Base-by-base conservation (phyloP, 1,139 yeast species). In the Yarrowia galli region DNA sequence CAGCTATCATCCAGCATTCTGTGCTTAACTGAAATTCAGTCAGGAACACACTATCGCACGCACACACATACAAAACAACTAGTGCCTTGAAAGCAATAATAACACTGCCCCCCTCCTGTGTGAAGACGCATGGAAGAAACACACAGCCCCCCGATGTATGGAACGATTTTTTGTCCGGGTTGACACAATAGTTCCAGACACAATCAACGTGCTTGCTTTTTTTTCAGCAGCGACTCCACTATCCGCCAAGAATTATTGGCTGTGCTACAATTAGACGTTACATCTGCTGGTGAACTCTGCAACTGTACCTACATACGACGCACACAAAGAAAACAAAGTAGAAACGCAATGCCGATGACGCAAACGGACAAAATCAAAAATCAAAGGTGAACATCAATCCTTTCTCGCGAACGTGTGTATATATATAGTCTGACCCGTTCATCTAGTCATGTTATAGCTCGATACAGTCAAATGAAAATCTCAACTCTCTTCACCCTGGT, bases 251-350 rank as follows among this genome's bases (percentile, higher is more conserved):
- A 32, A 12, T 23, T 18, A 49, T 48, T 28, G 54, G 54, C 54
- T 49, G 23, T 49, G 54, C 54, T 18, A 13, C 40, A 13, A 18
- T 32, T 49, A 49, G 40, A 49, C 54, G 40, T 49, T 28, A 32
- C 54, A 49, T 49, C 16, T n/a, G 38, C 13, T n/a, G n/a, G n/a
- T n/a, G n/a, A n/a, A n/a, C n/a, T n/a, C n/a, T 49, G 40, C 32
- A 28, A 28, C 32, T 28, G 53, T 49, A 49, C 54, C 54, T 49
- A 49, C 54, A 49, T 49, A 46, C 51, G 54, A 53, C 45, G 42
- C 58, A 53, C 42, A 20, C 58, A 35, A 25, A 35, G 10, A 53
- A 38, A 16, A 9, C 45, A 22, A 23, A 51, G 32, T 13, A 53
- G 38, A 32, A 12, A 32, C 54, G 40, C 16, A 28, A 28, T 13